Base-by-base conservation (phyloP, 1,284 basidiomycete species). In the Rhodofomes roseus region DNA sequence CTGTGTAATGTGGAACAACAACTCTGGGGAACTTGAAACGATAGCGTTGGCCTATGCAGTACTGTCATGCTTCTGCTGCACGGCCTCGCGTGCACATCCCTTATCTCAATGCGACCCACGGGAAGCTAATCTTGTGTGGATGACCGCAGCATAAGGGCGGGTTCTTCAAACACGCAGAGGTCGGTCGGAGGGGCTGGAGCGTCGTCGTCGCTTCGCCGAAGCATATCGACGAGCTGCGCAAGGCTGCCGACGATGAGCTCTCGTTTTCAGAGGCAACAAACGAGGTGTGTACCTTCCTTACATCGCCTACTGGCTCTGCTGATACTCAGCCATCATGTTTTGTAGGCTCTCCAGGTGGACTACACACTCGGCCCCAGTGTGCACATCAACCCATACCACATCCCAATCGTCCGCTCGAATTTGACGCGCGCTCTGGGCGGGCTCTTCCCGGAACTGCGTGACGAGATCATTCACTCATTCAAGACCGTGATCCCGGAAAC, bases 121-220 rank as follows among this genome's bases (percentile, higher is more conserved):
- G 37, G 7, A 18, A 34, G 23, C 36, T 37, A 4, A n/a, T 31
- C 5, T 27, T 41, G 36, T 22, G 31, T 25, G 11, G 18, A 4
- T 18, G 18, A 6, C 27, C 34, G 20, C 40, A 65, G 64, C 60
- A 61, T 29, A 50, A 52, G 18, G 57, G 56, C 4, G 44, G 46
- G 9, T 36, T 60, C 23, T 65, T 76, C 65, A 76, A 73, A 63
- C 65, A 79, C 16, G 71, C 79, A 0, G 68, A 72, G 63, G 61
- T 73, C 46, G 72, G 74, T n/a, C 20, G 43, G 9, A 63, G 63
- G 52, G 58, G 62, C 23, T 74, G 71, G 71, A 57, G 70, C 6
- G 66, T 75, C n/a, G 54, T 73, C 7, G 61, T 67, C 18, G 63
- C 48, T 4, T 64, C 65, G n/a, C 60, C 58, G 23, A 60, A 64